These are phyloP conservation scores for Ogataea wickerhamii DNA, from an alignment of 805 yeast species.

Conservation along the genomic window DNA sequence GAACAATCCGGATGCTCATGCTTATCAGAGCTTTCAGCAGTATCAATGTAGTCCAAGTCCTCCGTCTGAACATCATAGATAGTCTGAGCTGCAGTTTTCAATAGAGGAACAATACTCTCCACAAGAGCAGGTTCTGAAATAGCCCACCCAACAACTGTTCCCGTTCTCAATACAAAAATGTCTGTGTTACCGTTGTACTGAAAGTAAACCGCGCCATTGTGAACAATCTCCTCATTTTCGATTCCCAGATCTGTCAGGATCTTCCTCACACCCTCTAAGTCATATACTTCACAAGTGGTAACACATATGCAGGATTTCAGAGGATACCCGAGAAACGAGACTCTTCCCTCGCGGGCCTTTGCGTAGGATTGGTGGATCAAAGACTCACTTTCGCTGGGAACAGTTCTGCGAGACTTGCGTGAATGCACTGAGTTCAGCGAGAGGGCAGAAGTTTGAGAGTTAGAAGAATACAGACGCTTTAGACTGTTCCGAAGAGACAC, in stretches of 20 bases:
- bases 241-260: conserved; percentile 37
- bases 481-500: too few relatives aligned
- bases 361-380: conserved; percentile 17
- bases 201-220: conserved; percentile 62
- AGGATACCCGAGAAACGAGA: conserved; percentile 8
- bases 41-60: conserved; percentile 71
- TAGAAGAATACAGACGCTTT: too few relatives aligned
- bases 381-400: conserved; percentile 14
- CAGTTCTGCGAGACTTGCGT: too few relatives aligned
- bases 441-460: too few relatives aligned
- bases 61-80: conserved; percentile 65
- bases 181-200: conserved; percentile 40
- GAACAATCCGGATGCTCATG: conserved; percentile 19
- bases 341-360: conserved; percentile 3
- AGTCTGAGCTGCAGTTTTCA: conserved; percentile 46
- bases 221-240: conserved; percentile 30
- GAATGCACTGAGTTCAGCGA: too few relatives aligned
- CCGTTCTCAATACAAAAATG: conserved; percentile 67
- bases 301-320: conserved; percentile 56
- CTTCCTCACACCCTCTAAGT: conserved; percentile 46
- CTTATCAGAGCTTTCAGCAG: conserved; percentile 32
- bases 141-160: conserved; percentile 85
- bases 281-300: conserved; percentile 70
- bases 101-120: conserved; percentile 47
- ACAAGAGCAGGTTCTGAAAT: conserved; percentile 52